Evolutionary conservation across 2,329 filamentous ascomycete genomes (phyloP).

Genomic region (Fusarium heterosporum): DNA sequence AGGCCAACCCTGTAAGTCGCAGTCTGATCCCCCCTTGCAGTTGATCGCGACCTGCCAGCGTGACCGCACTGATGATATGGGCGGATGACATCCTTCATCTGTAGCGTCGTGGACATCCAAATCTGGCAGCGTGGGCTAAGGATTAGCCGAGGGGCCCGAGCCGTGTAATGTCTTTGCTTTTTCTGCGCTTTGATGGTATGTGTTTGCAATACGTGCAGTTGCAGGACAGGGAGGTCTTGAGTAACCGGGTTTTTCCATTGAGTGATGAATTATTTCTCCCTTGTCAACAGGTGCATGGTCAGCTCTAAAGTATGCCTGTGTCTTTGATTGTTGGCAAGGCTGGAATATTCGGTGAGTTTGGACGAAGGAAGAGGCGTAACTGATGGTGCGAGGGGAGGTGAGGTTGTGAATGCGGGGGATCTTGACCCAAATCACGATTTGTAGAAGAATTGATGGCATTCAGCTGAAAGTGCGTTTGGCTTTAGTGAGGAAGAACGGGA

Average conservation of each 20-base stretch:
- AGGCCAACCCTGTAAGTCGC: conserved; percentile 24
- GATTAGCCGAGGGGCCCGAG: conserved; percentile 31
- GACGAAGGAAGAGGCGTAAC: conserved; percentile 3
- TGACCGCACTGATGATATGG: conserved; percentile 6
- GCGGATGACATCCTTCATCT: conserved; percentile 2
- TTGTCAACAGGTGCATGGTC: conserved; percentile 12
- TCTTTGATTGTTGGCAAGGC: conserved; percentile 31
- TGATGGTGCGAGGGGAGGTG: conserved; percentile 30
- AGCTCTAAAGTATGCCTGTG: conserved; percentile 32
- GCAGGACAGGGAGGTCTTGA: not conserved
- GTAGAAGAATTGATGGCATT: conserved; percentile 9
- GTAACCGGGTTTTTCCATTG: conserved; percentile 13
- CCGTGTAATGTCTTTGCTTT: conserved; percentile 31
- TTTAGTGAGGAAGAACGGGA: not conserved
- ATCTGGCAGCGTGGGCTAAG: conserved; percentile 7
- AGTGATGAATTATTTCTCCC: conserved; percentile 16
- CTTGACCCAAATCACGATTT: conserved; percentile 4
- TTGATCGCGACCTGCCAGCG: conserved; percentile 11
- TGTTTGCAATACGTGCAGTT: not conserved
- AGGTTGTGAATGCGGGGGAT: conserved; percentile 26
- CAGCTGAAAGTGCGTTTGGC: conserved; percentile 4
- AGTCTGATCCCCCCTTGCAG: conserved; percentile 31
- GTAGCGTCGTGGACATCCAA: conserved; percentile 1
- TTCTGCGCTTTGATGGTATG: conserved; percentile 16
- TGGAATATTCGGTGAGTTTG: conserved; percentile 12